Percentiles rank a stretch among this genome's conserved stretches.
Conservation (phyloP, 1,139 yeast species). For the Magnusiomyces suaveolens region DNA sequence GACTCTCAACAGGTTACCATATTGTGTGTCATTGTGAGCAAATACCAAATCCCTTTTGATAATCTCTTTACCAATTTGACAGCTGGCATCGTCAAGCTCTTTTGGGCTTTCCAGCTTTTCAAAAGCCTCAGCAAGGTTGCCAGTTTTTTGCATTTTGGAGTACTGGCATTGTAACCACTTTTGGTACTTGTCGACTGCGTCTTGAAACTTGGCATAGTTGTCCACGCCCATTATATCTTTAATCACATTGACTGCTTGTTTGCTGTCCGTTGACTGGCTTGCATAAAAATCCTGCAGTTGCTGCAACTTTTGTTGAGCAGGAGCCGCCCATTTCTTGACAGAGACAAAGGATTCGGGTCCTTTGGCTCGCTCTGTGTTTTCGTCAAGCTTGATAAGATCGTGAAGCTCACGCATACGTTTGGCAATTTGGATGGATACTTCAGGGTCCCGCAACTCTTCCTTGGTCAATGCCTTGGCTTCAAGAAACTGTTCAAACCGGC, state of each 20-base stretch:
- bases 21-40: constrained; percentile 93
- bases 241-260: constrained; percentile 22
- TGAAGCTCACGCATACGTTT: constrained; percentile 95
- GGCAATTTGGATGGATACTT: constrained; percentile 75
- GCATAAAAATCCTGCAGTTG: constrained; percentile 17
- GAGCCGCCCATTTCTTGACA: constrained; percentile 60
- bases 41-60: constrained; percentile 51
- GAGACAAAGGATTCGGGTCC: constrained; percentile 67
- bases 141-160: constrained; percentile 21
- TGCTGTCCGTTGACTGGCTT: not conserved
- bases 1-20: constrained; percentile 59
- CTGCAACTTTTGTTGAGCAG: constrained; percentile 41
- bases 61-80: constrained; percentile 27
- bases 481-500: constrained; percentile 84
- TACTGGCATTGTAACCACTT: constrained; percentile 55
- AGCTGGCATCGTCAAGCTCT: not conserved
- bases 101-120: not conserved
- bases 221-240: constrained; percentile 13
- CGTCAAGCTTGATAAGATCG: constrained; percentile 58
- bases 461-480: constrained; percentile 69
- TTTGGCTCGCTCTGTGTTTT: constrained; percentile 37
- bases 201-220: constrained; percentile 10
- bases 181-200: constrained; percentile 40
- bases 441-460: constrained; percentile 62
- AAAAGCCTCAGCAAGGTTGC: not conserved